phyloP scores from a whole-genome alignment of 129 eudicot species.

The Dittrichia graveolens region DNA sequence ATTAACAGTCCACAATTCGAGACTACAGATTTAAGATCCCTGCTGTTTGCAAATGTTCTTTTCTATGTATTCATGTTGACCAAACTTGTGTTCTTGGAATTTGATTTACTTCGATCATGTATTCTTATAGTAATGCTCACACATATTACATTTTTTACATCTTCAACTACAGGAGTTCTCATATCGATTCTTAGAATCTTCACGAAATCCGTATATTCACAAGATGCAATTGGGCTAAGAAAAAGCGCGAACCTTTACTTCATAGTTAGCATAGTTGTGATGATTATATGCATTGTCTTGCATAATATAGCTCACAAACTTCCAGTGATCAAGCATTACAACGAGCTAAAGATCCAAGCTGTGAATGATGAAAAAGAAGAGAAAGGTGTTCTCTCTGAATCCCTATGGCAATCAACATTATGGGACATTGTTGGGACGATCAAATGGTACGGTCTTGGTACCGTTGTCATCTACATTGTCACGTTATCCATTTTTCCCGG shows the following conservation, averaged over 20 bases:
- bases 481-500: constrained; percentile 92
- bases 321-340: constrained; percentile 76
- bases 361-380: constrained; percentile 58
- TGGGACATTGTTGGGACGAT: constrained; percentile 70
- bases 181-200: constrained; percentile 75
- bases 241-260: constrained; percentile 91
- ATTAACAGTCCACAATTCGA: too few relatives aligned
- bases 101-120: not conserved
- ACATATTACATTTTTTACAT: constrained; percentile 1
- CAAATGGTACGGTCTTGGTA: constrained; percentile 80
- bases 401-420: constrained; percentile 57
- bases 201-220: constrained; percentile 84
- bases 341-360: constrained; percentile 65
- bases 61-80: not conserved
- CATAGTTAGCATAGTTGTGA: constrained; percentile 66
- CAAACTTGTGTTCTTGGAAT: not conserved
- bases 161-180: constrained; percentile 68
- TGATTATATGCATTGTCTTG: constrained; percentile 69
- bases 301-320: constrained; percentile 78
- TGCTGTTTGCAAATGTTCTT: not conserved
- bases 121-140: not conserved
- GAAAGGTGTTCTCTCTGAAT: constrained; percentile 51
- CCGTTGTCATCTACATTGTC: constrained; percentile 62
- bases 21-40: too few relatives aligned
- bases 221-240: constrained; percentile 70